Conservation (phyloP, 805 yeast genomes). For the Torulaspora franciscae region DNA sequence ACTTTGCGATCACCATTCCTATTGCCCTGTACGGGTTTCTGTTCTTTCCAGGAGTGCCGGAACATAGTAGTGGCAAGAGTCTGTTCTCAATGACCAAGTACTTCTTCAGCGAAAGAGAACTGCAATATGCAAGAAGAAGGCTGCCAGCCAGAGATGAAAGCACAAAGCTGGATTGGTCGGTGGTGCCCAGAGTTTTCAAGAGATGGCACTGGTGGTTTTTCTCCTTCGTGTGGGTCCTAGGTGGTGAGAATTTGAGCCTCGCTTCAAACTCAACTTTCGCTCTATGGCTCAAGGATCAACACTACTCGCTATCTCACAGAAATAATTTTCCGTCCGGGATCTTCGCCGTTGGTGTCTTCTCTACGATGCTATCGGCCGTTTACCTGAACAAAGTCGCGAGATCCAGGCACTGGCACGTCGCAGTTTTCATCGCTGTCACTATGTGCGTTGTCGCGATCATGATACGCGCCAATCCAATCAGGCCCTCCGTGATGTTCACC, state of each 20-base stretch:
- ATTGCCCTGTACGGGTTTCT: conserved; percentile 52
- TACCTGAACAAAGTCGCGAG: conserved; percentile 42
- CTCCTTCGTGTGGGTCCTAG: conserved; percentile 47
- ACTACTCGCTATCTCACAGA: conserved; percentile 42
- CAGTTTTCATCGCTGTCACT: conserved; percentile 40
- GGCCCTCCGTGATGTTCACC: conserved; percentile 40
- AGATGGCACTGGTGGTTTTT: conserved; percentile 58
- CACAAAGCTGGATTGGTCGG: conserved; percentile 37
- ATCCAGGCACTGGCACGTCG: conserved; percentile 49
- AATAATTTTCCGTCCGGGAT: conserved; percentile 55
- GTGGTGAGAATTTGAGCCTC: conserved; percentile 47
- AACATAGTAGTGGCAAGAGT: conserved; percentile 22
- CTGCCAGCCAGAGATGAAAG: conserved; percentile 39
- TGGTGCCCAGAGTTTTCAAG: conserved; percentile 43
- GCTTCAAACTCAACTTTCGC: conserved; percentile 45
- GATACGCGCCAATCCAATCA: conserved; percentile 41
- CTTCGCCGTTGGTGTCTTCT: conserved; percentile 46
- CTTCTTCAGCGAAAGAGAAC: conserved; percentile 41
- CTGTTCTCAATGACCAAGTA: conserved; percentile 29
- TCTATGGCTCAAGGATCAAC: conserved; percentile 41
- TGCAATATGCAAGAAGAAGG: conserved; percentile 41
- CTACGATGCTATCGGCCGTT: conserved; percentile 42
- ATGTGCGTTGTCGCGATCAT: conserved; percentile 47
- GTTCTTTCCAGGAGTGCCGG: conserved; percentile 57
- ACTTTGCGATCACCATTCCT: conserved; percentile 54